Percentiles rank a stretch among this genome's conserved stretches.
phyloP scores from a whole-genome alignment of 352 stramenopile genomes.

The Phytopythium aichiense region DNA sequence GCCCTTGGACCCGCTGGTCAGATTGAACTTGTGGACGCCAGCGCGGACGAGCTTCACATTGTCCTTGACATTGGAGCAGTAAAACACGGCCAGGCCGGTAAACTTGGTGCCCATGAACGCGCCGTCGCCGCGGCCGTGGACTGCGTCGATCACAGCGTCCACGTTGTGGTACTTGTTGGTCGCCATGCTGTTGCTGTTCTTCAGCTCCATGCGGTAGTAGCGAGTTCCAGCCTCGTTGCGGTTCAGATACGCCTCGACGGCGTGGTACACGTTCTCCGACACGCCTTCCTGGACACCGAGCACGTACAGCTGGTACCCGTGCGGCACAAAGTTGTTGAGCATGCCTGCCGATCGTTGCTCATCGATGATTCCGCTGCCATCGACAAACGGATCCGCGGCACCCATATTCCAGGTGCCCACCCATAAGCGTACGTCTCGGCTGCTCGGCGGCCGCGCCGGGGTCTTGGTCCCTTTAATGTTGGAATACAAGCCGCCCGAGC shows the following conservation, averaged over 20 bases:
- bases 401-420: slow-evolving; percentile 88
- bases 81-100: slow-evolving; percentile 79
- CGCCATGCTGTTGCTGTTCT: slow-evolving; percentile 66
- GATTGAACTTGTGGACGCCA: slow-evolving; percentile 77
- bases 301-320: slow-evolving; percentile 85
- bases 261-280: slow-evolving; percentile 82
- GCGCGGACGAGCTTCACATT: slow-evolving; percentile 74
- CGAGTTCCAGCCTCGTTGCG: slow-evolving; percentile 48
- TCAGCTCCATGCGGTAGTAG: slow-evolving; percentile 75
- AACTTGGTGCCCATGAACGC: slow-evolving; percentile 86
- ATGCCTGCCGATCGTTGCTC: slow-evolving; percentile 63
- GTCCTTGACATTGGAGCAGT: slow-evolving; percentile 40
- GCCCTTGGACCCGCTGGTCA: slow-evolving; percentile 78
- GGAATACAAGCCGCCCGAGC: slow-evolving; percentile 35
- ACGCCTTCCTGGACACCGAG: slow-evolving; percentile 84
- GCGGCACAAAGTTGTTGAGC: slow-evolving; percentile 72
- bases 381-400: slow-evolving; percentile 71
- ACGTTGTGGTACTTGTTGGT: slow-evolving; percentile 60
- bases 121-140: slow-evolving; percentile 74
- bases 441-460: slow-evolving; percentile 29
- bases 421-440: slow-evolving; percentile 69
- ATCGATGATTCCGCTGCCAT: slow-evolving; percentile 69
- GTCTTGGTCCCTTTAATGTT: slow-evolving; percentile 14
- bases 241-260: slow-evolving; percentile 72
- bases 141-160: slow-evolving; percentile 72